phyloP scores from a whole-genome alignment of 140 eudicot species.

The Oenanthe javanica region DNA sequence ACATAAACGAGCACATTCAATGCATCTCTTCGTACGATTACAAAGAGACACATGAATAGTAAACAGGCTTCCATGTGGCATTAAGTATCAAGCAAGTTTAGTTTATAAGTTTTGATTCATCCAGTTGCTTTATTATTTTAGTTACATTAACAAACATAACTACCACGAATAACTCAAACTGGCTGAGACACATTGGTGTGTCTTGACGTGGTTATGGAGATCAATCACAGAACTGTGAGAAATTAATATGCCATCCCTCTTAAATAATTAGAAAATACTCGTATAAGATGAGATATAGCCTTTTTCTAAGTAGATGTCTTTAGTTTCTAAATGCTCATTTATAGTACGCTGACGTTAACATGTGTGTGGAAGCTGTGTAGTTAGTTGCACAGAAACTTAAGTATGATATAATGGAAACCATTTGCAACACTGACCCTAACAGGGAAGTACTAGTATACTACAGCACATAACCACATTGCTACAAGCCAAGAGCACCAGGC shows the following conservation, averaged over 20 bases:
- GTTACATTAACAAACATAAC: not conserved
- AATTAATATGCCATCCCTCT: not conserved
- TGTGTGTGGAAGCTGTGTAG: not conserved
- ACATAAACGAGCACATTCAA: not conserved
- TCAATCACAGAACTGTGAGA: not conserved
- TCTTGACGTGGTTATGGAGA: not conserved
- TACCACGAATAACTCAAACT: not conserved
- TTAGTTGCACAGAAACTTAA: not conserved
- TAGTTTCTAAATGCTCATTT: not conserved
- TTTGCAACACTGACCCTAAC: not conserved
- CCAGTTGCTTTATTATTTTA: not conserved
- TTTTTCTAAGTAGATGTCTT: not conserved
- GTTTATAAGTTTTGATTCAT: not conserved
- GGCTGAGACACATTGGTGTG: not conserved
- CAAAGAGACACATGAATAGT: conserved; percentile 9
- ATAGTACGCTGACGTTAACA: not conserved
- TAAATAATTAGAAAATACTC: not conserved
- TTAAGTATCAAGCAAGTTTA: not conserved
- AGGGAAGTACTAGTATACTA: not conserved
- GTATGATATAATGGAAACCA: not conserved
- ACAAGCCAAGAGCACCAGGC: not conserved
- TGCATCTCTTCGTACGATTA: conserved; percentile 5
- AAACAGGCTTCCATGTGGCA: conserved; percentile 12
- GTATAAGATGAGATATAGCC: not conserved
- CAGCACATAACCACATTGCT: not conserved